Percentiles rank a stretch among this genome's conserved stretches.
Conservation (phyloP, 2,329 filamentous ascomycete species). For the Verticillium albo-atrum region DNA sequence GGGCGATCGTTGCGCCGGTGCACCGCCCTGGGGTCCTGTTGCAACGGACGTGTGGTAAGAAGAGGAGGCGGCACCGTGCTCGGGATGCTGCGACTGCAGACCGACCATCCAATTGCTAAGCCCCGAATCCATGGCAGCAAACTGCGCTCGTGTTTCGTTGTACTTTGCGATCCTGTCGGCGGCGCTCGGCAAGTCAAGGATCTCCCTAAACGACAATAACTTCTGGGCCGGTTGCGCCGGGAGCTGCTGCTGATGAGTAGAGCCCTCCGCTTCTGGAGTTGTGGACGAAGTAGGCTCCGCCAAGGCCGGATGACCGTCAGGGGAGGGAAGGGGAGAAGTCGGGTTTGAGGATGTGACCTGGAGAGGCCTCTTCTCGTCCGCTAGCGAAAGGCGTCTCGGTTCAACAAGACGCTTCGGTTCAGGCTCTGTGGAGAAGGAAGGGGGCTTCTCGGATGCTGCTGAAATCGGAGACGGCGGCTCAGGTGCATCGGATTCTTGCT, state of each 20-base stretch:
- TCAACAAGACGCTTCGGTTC: conserved; percentile 6
- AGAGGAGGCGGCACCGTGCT: conserved; percentile 36
- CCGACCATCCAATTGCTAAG: conserved; percentile 54
- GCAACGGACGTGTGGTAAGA: conserved; percentile 19
- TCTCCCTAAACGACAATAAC: conserved; percentile 67
- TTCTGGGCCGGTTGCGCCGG: conserved; percentile 19
- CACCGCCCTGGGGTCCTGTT: not conserved
- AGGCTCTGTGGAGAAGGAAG: conserved; percentile 8
- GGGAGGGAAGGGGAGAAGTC: conserved; percentile 29
- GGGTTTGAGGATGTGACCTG: conserved; percentile 24
- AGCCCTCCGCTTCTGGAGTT: conserved; percentile 9
- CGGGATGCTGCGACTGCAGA: conserved; percentile 41
- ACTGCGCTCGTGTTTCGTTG: conserved; percentile 65
- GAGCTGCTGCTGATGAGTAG: conserved; percentile 7
- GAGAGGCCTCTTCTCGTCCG: conserved; percentile 35
- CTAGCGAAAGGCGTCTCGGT: conserved; percentile 30
- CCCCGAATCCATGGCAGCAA: conserved; percentile 69
- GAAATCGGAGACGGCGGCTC: conserved; percentile 42
- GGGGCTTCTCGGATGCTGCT: conserved; percentile 23
- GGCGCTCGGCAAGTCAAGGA: conserved; percentile 62
- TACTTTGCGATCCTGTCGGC: conserved; percentile 70
- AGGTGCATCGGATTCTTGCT: conserved; percentile 15
- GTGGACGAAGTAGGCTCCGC: conserved; percentile 1
- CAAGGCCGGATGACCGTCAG: conserved; percentile 32
- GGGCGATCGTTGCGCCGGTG: not conserved